Conservation (phyloP, 2,329 filamentous ascomycete genomes). For the Aspergillus phoenicis region DNA sequence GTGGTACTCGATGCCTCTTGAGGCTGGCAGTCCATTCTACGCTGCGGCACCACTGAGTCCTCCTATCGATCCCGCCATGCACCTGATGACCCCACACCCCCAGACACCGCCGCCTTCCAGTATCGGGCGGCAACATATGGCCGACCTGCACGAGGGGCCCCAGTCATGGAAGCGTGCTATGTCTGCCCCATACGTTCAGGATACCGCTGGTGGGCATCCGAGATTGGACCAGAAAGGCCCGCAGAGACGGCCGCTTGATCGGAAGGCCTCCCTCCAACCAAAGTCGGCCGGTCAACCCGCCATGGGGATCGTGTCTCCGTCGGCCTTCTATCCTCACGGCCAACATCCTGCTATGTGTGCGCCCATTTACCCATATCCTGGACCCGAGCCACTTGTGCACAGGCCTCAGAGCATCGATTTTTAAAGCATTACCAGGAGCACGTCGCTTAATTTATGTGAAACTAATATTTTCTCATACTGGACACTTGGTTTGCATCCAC, state of each 20-base stretch:
- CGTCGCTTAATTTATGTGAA: constrained; percentile 3
- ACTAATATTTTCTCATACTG: background rate
- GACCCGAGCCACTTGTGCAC: constrained; percentile 24
- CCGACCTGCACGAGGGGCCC: constrained; percentile 22
- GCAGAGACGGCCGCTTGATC: constrained; percentile 20
- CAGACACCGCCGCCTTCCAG: constrained; percentile 24
- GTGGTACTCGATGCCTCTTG: constrained; percentile 36
- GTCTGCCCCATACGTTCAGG: constrained; percentile 30
- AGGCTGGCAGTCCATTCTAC: constrained; percentile 30
- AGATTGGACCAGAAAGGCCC: constrained; percentile 23
- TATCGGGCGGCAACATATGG: constrained; percentile 21
- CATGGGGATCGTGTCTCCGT: constrained; percentile 24
- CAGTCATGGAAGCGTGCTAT: constrained; percentile 36
- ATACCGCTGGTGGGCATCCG: constrained; percentile 17
- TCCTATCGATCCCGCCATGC: constrained; percentile 28
- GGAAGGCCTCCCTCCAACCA: constrained; percentile 23
- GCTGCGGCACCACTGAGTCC: constrained; percentile 28
- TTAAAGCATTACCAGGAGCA: constrained; percentile 9
- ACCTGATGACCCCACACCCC: constrained; percentile 27
- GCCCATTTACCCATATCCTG: constrained; percentile 32
- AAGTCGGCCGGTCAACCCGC: constrained; percentile 20
- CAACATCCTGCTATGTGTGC: constrained; percentile 33
- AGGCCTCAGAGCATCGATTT: constrained; percentile 29
- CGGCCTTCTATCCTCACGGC: constrained; percentile 26
- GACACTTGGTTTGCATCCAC: background rate